Evolutionary conservation across 1,139 yeast genomes (phyloP).

Genomic region (Magnusiomyces suaveolens): DNA sequence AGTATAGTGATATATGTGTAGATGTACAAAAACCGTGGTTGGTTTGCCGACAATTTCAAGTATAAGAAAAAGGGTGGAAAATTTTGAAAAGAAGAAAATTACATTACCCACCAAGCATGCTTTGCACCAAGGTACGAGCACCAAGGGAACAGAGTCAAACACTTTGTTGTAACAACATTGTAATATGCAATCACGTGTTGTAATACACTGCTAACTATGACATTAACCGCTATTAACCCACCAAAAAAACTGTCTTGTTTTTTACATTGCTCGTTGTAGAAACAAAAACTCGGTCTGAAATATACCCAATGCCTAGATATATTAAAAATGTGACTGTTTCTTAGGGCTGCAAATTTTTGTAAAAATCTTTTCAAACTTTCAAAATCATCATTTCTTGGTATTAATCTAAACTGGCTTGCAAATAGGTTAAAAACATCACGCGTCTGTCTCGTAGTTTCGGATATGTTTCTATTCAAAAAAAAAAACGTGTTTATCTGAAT

Average conservation of each 20-base stretch:
- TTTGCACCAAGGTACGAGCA: background rate
- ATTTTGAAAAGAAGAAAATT: background rate
- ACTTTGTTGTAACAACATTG: background rate
- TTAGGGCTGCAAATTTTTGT: background rate
- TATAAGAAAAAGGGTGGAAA: conserved; percentile 6
- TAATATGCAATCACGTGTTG: background rate
- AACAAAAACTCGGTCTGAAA: background rate
- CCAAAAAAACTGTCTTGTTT: background rate
- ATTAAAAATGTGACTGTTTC: background rate
- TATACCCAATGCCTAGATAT: background rate
- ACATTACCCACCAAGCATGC: background rate
- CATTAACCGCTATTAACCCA: no score
- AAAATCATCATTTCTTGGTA: background rate
- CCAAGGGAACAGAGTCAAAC: no score
- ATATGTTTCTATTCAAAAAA: no score
- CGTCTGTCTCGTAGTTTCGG: no score
- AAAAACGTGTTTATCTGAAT: no score
- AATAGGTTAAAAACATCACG: no score
- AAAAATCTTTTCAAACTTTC: background rate
- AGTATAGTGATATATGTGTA: conserved; percentile 15
- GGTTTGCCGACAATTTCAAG: conserved; percentile 11
- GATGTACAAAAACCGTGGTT: conserved; percentile 15
- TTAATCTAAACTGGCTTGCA: no score
- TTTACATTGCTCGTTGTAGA: background rate
- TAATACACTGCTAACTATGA: no score